Conservation (phyloP, 495 filamentous ascomycete genomes). For the Elaphomyces granulatus region DNA sequence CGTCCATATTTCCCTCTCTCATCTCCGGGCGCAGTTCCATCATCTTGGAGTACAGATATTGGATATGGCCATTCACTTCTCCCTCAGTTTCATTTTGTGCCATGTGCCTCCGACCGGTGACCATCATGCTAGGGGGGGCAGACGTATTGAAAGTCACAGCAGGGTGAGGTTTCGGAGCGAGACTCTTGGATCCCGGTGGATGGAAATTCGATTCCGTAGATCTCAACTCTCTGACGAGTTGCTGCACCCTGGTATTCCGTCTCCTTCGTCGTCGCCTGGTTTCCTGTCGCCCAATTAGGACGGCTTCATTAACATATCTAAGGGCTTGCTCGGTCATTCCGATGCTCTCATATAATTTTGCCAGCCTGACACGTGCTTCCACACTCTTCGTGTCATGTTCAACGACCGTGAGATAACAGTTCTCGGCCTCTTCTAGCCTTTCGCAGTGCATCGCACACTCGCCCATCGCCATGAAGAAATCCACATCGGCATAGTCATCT, state of each 20-base stretch:
- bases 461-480: conserved; percentile 55
- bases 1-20: conserved; percentile 36
- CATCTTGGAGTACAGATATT: conserved; percentile 42
- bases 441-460: conserved; percentile 54
- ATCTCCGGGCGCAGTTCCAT: conserved; percentile 35
- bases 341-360: conserved; percentile 62
- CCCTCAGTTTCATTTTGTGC: conserved; percentile 10
- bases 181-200: conserved; percentile 4
- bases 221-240: conserved; percentile 28
- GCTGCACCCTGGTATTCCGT: conserved; percentile 28
- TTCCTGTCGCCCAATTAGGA: conserved; percentile 40
- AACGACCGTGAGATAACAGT: conserved; percentile 56
- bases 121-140: background rate
- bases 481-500: conserved; percentile 41
- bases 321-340: conserved; percentile 57
- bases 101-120: conserved; percentile 6
- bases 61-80: conserved; percentile 35
- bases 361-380: conserved; percentile 59
- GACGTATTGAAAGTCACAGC: conserved; percentile 10
- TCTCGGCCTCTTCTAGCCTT: conserved; percentile 51
- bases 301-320: conserved; percentile 56
- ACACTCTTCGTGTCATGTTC: conserved; percentile 52
- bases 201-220: conserved; percentile 8
- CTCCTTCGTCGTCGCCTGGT: conserved; percentile 20
- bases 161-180: conserved; percentile 18